phyloP scores from a whole-genome alignment of 2,329 filamentous ascomycete genomes.

The Westerdykella ornata region DNA sequence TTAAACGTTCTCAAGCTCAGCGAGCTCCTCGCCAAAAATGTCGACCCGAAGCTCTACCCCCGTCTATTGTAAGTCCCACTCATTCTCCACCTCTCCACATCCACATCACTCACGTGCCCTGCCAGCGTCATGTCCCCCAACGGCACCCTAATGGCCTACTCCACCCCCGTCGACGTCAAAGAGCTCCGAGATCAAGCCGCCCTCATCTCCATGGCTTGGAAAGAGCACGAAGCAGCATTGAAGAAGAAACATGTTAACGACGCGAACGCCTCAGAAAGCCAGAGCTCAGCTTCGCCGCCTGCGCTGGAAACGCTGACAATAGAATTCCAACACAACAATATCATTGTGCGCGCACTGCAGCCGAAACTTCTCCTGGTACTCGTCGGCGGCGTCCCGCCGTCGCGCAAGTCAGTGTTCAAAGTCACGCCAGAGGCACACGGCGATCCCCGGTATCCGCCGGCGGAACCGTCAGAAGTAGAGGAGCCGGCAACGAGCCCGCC shows the following conservation, averaged over 20 bases:
- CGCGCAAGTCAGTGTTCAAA: conserved; percentile 34
- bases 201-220: conserved; percentile 46
- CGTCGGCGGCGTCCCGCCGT: conserved; percentile 43
- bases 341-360: conserved; percentile 44
- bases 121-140: conserved; percentile 46
- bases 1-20: conserved; percentile 40
- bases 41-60: conserved; percentile 38
- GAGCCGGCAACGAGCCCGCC: conserved; percentile 3
- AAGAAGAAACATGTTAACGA: conserved; percentile 1
- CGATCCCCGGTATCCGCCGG: conserved; percentile 35
- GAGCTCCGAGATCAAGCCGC: conserved; percentile 46
- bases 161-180: conserved; percentile 43
- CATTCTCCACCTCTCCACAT: background rate
- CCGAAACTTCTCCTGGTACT: conserved; percentile 43
- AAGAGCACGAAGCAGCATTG: conserved; percentile 33
- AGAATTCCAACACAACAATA: conserved; percentile 42
- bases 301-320: conserved; percentile 42
- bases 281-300: conserved; percentile 6
- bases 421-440: conserved; percentile 41
- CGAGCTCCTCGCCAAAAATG: conserved; percentile 40
- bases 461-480: conserved; percentile 6
- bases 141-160: conserved; percentile 46
- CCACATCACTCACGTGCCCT: conserved; percentile 4
- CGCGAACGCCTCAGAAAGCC: conserved; percentile 4
- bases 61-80: conserved; percentile 35